Percentiles rank a stretch among this genome's conserved stretches.
Conservation (phyloP, 83 land plant genomes). For the Picea abies region DNA sequence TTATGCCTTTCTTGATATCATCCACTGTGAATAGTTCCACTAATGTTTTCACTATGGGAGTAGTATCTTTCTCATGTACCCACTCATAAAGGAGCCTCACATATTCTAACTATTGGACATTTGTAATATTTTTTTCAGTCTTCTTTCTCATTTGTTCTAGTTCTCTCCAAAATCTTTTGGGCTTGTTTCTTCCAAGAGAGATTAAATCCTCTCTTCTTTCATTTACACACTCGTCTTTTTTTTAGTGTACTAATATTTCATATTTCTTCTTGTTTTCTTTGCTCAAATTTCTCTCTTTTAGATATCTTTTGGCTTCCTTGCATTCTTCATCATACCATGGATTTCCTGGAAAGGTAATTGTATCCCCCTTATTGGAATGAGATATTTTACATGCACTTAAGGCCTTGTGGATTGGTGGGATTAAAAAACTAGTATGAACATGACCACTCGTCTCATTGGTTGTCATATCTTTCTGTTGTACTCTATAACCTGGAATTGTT, state of each 20-base stretch:
- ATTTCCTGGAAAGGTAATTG: neutral
- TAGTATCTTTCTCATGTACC: too few species aligned
- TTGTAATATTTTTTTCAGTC: too few species aligned
- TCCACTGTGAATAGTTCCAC: too few species aligned
- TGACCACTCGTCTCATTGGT: neutral
- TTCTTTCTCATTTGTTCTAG: too few species aligned
- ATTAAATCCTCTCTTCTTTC: too few species aligned
- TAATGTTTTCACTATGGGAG: too few species aligned
- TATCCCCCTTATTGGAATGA: neutral
- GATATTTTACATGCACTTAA: neutral
- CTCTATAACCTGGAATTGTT: neutral
- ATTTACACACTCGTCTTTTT: neutral
- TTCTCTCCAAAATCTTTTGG: too few species aligned
- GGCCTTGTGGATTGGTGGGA: neutral
- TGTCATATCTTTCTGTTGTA: neutral
- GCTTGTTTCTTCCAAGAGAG: too few species aligned
- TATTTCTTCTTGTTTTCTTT: neutral
- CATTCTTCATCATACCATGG: neutral
- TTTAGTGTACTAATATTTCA: neutral
- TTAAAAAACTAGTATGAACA: neutral
- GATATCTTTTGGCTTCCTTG: neutral
- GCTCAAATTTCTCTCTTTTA: neutral
- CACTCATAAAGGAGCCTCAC: too few species aligned
- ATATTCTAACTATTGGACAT: too few species aligned
- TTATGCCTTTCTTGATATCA: too few species aligned